Conservation (phyloP, 192 early-diverging fungal species). For the Umbelopsis vinacea region DNA sequence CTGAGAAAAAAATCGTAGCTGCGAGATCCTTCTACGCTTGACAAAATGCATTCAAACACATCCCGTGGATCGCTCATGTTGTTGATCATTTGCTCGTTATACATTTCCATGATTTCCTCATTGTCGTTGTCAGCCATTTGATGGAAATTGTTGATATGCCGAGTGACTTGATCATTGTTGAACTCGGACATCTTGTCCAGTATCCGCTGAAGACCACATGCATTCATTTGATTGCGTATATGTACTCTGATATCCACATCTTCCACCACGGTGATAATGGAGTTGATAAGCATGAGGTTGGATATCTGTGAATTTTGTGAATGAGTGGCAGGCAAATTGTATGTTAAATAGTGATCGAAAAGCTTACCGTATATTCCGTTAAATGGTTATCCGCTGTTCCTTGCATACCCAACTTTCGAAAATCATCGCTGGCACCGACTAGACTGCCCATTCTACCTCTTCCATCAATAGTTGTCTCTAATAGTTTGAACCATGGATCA, state of each 20-base stretch:
- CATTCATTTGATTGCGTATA: constrained; percentile 72
- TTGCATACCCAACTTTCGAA: constrained; percentile 61
- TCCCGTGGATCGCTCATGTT: constrained; percentile 82
- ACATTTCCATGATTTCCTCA: constrained; percentile 62
- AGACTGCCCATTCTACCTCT: constrained; percentile 80
- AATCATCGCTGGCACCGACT: constrained; percentile 75
- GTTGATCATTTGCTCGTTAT: constrained; percentile 69
- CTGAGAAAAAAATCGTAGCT: constrained; percentile 76
- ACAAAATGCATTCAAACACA: constrained; percentile 71
- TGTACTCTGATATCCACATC: constrained; percentile 78
- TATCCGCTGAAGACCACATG: constrained; percentile 71
- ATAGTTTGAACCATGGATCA: constrained; percentile 79
- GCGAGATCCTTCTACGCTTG: constrained; percentile 72
- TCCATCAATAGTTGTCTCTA: constrained; percentile 79
- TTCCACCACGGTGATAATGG: constrained; percentile 71
- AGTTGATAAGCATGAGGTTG: constrained; percentile 78
- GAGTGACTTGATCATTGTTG: constrained; percentile 52
- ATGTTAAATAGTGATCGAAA: too few species aligned
- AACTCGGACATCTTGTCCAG: constrained; percentile 60
- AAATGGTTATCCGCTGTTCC: constrained; percentile 70
- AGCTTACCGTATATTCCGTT: constrained; percentile 69
- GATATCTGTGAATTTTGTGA: constrained; percentile 50
- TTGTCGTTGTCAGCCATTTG: constrained; percentile 49
- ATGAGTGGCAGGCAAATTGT: neutral
- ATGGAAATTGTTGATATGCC: constrained; percentile 39